phyloP scores from a whole-genome alignment of 2,329 filamentous ascomycete genomes.

The Teratosphaeria nubilosa region DNA sequence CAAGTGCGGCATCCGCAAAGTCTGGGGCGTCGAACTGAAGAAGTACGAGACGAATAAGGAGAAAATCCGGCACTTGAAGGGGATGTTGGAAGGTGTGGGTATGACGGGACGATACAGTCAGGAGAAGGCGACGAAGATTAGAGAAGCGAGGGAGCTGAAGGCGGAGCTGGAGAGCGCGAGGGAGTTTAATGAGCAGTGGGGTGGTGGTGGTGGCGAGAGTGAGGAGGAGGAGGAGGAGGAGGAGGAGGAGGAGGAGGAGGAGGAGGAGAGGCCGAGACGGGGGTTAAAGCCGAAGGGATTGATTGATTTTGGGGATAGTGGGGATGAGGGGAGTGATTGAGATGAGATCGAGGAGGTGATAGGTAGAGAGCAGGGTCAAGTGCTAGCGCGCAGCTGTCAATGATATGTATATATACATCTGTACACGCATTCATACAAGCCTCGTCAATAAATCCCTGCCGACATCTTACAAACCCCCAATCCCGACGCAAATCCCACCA shows the following conservation, averaged over 20 bases:
- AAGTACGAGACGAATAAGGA: slow-evolving; percentile 60
- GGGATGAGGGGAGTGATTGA: slow-evolving; percentile 16
- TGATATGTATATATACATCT: neutral
- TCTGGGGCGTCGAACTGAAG: slow-evolving; percentile 81
- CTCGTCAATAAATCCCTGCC: neutral
- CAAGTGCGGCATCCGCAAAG: slow-evolving; percentile 86
- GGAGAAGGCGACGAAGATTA: slow-evolving; percentile 76
- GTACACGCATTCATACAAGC: neutral
- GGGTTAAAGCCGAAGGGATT: slow-evolving; percentile 22
- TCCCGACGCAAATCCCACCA: neutral
- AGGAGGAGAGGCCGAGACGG: slow-evolving; percentile 8
- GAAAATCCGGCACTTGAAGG: slow-evolving; percentile 73
- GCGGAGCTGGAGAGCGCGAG: slow-evolving; percentile 78
- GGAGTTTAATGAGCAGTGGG: slow-evolving; percentile 73
- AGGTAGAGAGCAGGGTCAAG: neutral
- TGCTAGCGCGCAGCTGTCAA: neutral
- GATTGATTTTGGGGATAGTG: slow-evolving; percentile 28
- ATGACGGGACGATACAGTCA: slow-evolving; percentile 85
- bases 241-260: slow-evolving; percentile 3
- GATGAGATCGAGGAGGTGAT: neutral
- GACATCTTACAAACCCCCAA: no score
- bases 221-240: no score
- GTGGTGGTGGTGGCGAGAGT: slow-evolving; percentile 28
- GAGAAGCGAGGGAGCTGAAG: slow-evolving; percentile 72
- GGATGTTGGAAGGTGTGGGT: slow-evolving; percentile 68